Percentiles rank a stretch among this genome's conserved stretches.
phyloP scores from a whole-genome alignment of 1,139 yeast species.

The Candida sp. region DNA sequence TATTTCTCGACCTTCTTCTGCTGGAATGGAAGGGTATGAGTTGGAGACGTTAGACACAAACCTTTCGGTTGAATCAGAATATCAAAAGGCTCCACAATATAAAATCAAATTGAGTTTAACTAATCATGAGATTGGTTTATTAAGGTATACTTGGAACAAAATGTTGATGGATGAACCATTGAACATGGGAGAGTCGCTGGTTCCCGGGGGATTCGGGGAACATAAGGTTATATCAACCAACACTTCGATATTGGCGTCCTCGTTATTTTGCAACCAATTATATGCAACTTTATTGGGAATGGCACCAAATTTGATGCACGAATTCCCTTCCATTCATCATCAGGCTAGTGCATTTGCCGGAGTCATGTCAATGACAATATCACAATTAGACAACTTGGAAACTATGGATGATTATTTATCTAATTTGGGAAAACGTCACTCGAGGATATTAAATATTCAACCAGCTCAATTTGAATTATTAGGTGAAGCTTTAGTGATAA shows the following conservation, averaged over 20 bases:
- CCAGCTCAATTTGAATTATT: conserved; percentile 70
- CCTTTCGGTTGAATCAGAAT: neutral
- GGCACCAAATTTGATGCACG: conserved; percentile 50
- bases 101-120: conserved; percentile 25
- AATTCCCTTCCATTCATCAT: conserved; percentile 64
- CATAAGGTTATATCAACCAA: conserved; percentile 2
- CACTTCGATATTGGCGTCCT: conserved; percentile 36
- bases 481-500: conserved; percentile 75
- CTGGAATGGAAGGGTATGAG: neutral
- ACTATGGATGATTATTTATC: conserved; percentile 57
- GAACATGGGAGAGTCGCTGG: conserved; percentile 3
- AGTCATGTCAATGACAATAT: conserved; percentile 61
- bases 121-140: conserved; percentile 34
- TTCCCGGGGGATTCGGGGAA: conserved; percentile 2
- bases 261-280: conserved; percentile 59
- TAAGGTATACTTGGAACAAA: conserved; percentile 43
- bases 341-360: conserved; percentile 83
- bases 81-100: conserved; percentile 11
- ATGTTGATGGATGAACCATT: conserved; percentile 39
- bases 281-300: conserved; percentile 55
- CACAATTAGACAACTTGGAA: conserved; percentile 37
- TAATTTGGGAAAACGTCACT: conserved; percentile 70
- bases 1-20: neutral
- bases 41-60: neutral
- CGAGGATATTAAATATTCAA: conserved; percentile 73